Evolutionary conservation across 2,329 filamentous ascomycete species (phyloP), one percentile per base, ranked within the genome.

Genomic region (Phialophora macrospora): DNA sequence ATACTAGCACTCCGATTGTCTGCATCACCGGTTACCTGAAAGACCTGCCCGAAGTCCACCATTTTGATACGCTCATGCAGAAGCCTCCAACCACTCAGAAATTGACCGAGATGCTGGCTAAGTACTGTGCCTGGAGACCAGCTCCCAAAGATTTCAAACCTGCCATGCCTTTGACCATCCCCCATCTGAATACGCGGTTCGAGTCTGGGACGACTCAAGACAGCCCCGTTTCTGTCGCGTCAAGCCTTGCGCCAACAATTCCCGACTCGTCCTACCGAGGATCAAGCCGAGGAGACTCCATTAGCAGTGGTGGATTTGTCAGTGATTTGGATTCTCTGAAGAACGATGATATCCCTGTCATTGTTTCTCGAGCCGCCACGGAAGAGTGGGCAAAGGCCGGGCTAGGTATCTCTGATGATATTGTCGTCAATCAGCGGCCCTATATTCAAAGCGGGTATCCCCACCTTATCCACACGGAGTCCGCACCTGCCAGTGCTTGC

Each of bases 11-110:
- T 0, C 95, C 95, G 0, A 96, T 99, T 68, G 92, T 99, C 63
- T 93, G 93, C 55, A 94, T 99, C 38, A 99, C 95, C 3, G 94
- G 95, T 6, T 99, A 99, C 77, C 82, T 99, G n/a, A 98, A 98
- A 76, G 95, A 99, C 75, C 83, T 99, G 1, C 93, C 95, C 72
- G 93, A 93, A 66, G 92, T 92, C 3, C 94, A 99, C 78, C 92
- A 97, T 77, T 99, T 99, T 74, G 93, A 98, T 76, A 92, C 91
- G 0, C 82, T 99, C 59, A 92, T 99, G 60, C 93, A 99, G 78
- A 99, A 99, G 79, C 95, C 95, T 28, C 96, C 96, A 41, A 98
- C 94, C 46, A 89, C 92, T 51, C 90, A 91, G 2, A 98, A 98
- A 78, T 79, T 99, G 57, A 92, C 89, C 0, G 93, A 99, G 74